Percentiles rank a stretch among this genome's conserved stretches.
Conservation (phyloP, 345 rosid species). For the Stellera chamaejasme region DNA sequence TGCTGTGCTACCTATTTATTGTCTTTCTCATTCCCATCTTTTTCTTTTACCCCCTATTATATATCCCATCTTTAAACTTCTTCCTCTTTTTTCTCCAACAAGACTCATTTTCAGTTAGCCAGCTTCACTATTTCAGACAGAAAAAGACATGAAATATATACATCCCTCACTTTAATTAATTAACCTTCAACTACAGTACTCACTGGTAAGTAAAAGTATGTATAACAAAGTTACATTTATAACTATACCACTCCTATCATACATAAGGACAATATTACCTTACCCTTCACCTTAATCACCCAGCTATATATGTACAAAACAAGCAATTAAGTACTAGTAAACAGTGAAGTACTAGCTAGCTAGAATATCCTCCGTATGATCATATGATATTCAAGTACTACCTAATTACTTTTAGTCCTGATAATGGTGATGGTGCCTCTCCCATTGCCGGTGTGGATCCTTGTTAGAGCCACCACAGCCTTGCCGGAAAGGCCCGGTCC, state of each 20-base stretch:
- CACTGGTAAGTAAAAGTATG: not conserved
- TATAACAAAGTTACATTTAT: conserved; percentile 14
- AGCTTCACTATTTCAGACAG: not conserved
- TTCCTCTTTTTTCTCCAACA: conserved; percentile 22
- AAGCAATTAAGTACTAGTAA: conserved; percentile 9
- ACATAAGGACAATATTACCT: conserved; percentile 9
- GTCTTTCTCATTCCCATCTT: conserved; percentile 18
- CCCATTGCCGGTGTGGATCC: conserved; percentile 76
- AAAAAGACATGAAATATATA: not conserved
- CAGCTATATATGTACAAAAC: conserved; percentile 10
- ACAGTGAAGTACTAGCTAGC: not conserved
- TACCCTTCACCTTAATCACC: conserved; percentile 1
- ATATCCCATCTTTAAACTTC: conserved; percentile 7
- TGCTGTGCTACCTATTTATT: too few species aligned
- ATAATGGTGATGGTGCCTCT: conserved; percentile 96
- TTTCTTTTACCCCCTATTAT: conserved; percentile 9
- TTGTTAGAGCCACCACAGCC: conserved; percentile 86
- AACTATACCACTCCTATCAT: not conserved
- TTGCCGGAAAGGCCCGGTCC: conserved; percentile 93
- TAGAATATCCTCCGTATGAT: not conserved
- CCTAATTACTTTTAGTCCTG: conserved; percentile 58
- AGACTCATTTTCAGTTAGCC: conserved; percentile 23
- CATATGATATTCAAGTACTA: conserved; percentile 13
- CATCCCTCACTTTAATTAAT: not conserved
- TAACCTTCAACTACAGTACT: not conserved